A percentile compares a stretch with the other conserved stretches of the same genome.
phyloP scores from a whole-genome alignment of 2,329 filamentous ascomycete genomes.

The Claviceps quebecensis region DNA sequence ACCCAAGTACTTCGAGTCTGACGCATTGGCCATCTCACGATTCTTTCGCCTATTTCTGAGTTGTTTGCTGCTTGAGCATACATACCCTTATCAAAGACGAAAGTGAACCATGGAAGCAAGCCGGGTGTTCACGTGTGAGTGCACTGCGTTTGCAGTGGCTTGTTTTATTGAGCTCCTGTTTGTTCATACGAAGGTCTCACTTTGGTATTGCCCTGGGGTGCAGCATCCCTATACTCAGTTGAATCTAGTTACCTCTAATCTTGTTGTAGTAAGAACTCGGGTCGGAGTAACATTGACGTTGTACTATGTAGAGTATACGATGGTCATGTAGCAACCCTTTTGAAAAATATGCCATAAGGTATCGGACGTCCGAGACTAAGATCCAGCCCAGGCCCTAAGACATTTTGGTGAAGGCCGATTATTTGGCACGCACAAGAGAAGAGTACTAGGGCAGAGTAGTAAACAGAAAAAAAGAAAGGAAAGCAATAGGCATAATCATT shows the following conservation, averaged over 20 bases:
- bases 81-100: not conserved
- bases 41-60: not conserved
- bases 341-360: not conserved
- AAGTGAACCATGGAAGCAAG: not conserved
- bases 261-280: not conserved
- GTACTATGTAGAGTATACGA: not conserved
- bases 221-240: not conserved
- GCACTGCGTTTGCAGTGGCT: not conserved
- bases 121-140: too few species aligned
- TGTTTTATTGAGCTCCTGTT: not conserved
- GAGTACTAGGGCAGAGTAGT: not conserved
- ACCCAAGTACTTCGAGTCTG: slow-evolving; percentile 8
- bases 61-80: not conserved
- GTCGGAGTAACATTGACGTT: too few species aligned
- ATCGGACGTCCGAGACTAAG: slow-evolving; percentile 2
- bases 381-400: slow-evolving; percentile 3
- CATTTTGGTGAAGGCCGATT: not conserved
- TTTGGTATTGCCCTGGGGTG: not conserved
- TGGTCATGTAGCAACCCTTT: not conserved
- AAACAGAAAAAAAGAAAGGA: not conserved
- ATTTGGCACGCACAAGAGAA: not conserved
- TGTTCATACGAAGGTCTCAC: not conserved
- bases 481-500: not conserved
- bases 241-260: not conserved
- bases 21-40: not conserved